These are phyloP conservation scores for Tarenaya hassleriana DNA, from an alignment of 345 rosid genomes.

Conservation along the genomic window DNA sequence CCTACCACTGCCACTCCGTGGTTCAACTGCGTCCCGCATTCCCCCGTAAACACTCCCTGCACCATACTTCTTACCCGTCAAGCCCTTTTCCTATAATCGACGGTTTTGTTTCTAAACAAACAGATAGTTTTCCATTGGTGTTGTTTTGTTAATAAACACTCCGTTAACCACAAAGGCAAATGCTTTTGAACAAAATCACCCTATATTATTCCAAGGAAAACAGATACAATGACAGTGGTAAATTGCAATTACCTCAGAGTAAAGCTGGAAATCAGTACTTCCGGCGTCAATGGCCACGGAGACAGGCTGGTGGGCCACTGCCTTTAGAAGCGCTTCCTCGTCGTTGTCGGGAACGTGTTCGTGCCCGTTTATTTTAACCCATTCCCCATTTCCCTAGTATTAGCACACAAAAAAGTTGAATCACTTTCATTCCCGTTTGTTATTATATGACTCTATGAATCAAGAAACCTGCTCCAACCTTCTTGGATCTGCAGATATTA, in stretches of 20 bases:
- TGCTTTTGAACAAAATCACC: no score
- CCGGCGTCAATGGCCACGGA: constrained; percentile 74
- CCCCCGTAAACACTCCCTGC: constrained; percentile 61
- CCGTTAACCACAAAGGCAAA: no score
- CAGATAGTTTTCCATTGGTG: no score
- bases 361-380: constrained; percentile 58
- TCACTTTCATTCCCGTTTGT: no score
- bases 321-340: constrained; percentile 56
- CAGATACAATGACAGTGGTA: no score
- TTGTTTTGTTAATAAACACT: no score
- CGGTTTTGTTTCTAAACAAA: no score
- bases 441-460: no score
- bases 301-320: constrained; percentile 58
- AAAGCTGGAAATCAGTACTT: constrained; percentile 69
- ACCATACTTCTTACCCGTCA: not conserved
- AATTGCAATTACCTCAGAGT: constrained; percentile 50
- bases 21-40: constrained; percentile 49
- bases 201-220: no score
- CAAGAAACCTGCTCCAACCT: no score
- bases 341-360: constrained; percentile 55
- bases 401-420: no score
- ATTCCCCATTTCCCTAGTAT: constrained; percentile 9
- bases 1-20: constrained; percentile 63
- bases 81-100: no score
- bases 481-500: constrained; percentile 38